Percentiles rank a stretch among this genome's conserved stretches.
Conservation (phyloP, 108 stramenopile species). For the Craspedostauros australis region DNA sequence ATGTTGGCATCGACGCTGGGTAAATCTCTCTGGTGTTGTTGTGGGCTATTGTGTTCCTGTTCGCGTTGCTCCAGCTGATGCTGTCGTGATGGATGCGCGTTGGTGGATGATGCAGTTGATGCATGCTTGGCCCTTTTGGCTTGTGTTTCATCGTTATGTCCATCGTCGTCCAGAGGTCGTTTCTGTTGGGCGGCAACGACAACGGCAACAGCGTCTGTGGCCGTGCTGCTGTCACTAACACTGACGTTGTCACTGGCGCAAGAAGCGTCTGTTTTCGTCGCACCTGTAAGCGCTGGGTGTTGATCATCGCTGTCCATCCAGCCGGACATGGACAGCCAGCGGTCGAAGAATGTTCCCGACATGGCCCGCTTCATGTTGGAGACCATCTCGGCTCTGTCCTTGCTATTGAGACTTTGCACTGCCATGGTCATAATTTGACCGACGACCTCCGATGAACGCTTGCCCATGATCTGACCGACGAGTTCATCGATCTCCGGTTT, state of each 20-base stretch:
- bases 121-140: conserved; percentile 1
- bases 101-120: background rate
- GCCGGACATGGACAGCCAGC: conserved; percentile 80
- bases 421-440: conserved; percentile 90
- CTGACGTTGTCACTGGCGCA: no score
- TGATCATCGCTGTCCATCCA: conserved; percentile 54
- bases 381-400: conserved; percentile 79
- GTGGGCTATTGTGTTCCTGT: background rate
- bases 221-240: no score
- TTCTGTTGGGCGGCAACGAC: no score
- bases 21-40: background rate
- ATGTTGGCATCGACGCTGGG: background rate
- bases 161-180: no score
- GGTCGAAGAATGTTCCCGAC: conserved; percentile 87
- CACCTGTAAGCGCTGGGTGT: no score
- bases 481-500: conserved; percentile 78
- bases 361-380: conserved; percentile 86
- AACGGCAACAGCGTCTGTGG: no score
- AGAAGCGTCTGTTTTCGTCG: no score
- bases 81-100: background rate
- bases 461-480: conserved; percentile 89
- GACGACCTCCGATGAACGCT: conserved; percentile 73
- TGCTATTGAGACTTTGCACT: conserved; percentile 73
- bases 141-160: conserved; percentile 18
- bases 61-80: background rate